Base-by-base conservation (phyloP, 371 early-diverging fungal species). In the Nematocida sp. region DNA sequence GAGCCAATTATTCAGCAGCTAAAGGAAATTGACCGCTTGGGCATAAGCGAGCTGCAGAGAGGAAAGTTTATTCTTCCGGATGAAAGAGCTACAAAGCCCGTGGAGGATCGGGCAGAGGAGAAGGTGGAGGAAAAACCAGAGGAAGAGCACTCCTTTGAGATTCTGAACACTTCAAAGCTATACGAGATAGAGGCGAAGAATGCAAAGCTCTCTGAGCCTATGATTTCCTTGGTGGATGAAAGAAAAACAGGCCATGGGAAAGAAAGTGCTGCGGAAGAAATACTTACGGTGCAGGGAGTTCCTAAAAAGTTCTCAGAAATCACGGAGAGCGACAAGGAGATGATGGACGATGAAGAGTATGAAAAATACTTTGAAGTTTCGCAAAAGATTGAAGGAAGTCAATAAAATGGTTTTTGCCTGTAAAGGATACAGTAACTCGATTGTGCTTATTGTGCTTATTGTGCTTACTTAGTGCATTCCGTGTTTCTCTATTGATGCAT, bases 241-340 rank as follows among this genome's bases (percentile, higher is more conserved):
- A 20, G 20, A n/a, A 9, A 20, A 9, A 30, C 18, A 79, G 35
- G 11, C 35, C 28, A 9, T 18, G 32, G 23, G 5, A 9, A 9
- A 66, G 71, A 68, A 7, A 66, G 23, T 28, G 18, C 3, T 3
- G 60, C 28, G 7, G 65, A 66, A 33, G 66, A 63, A 11, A 23
- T 59, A 23, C 77, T 83, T 13, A 66, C 4, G n/a, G 84, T 85
- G 1, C 59, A 67, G 54, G 84, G 82, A 25, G 69, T 66, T 13
- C 13, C 39, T 40, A 85, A 82, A 55, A n/a, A 2, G 28, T 79
- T 80, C 64, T 32, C 7, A 35, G 81, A 81, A 28, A 57, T 85
- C n/a, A 85, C 85, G 30, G 83, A 83, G 50, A 79, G 78, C 38
- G 85, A 85, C 68, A 80, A 81, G 63, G 85, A 85, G 33, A 59